These are phyloP conservation scores for Cryptosporidium sp. DNA, from an alignment of 169 alveolate genomes.

Conservation along the genomic window DNA sequence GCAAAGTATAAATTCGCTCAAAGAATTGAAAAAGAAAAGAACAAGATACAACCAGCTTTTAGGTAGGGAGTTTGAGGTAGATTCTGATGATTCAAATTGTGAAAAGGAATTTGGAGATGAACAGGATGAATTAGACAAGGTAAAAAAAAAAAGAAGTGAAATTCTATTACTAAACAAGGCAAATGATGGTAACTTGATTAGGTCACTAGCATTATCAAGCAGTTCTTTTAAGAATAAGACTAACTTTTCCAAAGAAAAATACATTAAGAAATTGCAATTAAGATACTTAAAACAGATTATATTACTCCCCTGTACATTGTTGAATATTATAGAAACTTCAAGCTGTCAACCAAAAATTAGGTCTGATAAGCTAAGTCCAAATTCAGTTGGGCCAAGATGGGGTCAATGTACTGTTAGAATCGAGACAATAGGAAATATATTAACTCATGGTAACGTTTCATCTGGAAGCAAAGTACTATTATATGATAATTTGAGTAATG, in stretches of 20 bases:
- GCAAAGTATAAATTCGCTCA: neutral
- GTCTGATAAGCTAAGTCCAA: slow-evolving; percentile 44
- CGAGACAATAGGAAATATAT: slow-evolving; percentile 67
- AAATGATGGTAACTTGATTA: slow-evolving; percentile 40
- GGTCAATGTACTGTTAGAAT: slow-evolving; percentile 71
- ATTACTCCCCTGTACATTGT: slow-evolving; percentile 28
- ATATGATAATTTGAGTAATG: slow-evolving; percentile 62
- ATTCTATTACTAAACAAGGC: slow-evolving; percentile 19
- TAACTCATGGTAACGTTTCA: slow-evolving; percentile 49
- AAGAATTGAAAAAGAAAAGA: slow-evolving; percentile 14
- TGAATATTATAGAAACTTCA: slow-evolving; percentile 56
- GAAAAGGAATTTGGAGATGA: slow-evolving; percentile 15
- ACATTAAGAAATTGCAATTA: slow-evolving; percentile 56
- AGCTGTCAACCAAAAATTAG: slow-evolving; percentile 64
- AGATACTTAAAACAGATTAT: slow-evolving; percentile 43
- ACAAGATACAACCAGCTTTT: slow-evolving; percentile 28
- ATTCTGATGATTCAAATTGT: neutral
- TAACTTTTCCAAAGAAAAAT: slow-evolving; percentile 55
- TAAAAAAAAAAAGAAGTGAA: slow-evolving; percentile 42
- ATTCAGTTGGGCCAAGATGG: slow-evolving; percentile 75
- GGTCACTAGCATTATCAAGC: slow-evolving; percentile 50
- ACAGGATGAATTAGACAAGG: neutral
- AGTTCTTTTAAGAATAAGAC: slow-evolving; percentile 51
- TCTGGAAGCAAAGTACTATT: slow-evolving; percentile 36
- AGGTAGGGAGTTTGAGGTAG: slow-evolving; percentile 9